Evolutionary conservation across 768 basidiomycete genomes (phyloP), one percentile per base, ranked within the genome.

Genomic region (Tephrocybe sp.): DNA sequence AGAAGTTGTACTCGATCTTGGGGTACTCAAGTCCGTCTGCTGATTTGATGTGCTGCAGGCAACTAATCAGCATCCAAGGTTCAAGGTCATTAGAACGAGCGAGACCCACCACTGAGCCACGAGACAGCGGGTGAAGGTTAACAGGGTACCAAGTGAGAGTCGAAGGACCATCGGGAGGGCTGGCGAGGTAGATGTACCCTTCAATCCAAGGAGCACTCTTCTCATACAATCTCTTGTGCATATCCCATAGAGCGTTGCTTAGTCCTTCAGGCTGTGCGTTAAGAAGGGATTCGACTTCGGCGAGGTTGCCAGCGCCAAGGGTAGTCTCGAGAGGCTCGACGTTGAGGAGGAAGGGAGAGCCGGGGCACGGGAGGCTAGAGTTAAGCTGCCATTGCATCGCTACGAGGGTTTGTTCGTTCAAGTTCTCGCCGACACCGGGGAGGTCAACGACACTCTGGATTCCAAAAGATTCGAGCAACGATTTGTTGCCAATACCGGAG

Each of bases 401-500:
- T 5, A 27, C 41, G 16, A 4, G 41, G 27, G 41, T 42, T 25
- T 23, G 27, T 23, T 16, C 27, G 41, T 27, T 29, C 27, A 29
- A 11, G 27, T 29, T 29, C 41, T 25, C 24, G 16, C 24, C 42
- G 5, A 24, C 16, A 12, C 27, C 27, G 13, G 49, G 49, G 15
- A 50, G 49, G 31, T 45, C 42, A 15, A 16, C 19, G 5, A 29
- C 27, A 11, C 4, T 5, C 12, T 59, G 13, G 34, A 65, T 65
- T 4, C 42, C 24, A 46, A 60, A 11, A 11, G 27, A 40, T 2
- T 30, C 29, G 18, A 57, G 33, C 49, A 62, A 61, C 0, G 57
- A 54, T 4, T 47, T 27, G 13, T 61, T 50, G 21, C 65, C 55
- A 21, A 66, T 46, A 31, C 27, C 27, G 11, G 27, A 29, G 16